These are phyloP conservation scores for Sechiopsis laciniata DNA, from an alignment of 306 rosid species.

Conservation along the genomic window DNA sequence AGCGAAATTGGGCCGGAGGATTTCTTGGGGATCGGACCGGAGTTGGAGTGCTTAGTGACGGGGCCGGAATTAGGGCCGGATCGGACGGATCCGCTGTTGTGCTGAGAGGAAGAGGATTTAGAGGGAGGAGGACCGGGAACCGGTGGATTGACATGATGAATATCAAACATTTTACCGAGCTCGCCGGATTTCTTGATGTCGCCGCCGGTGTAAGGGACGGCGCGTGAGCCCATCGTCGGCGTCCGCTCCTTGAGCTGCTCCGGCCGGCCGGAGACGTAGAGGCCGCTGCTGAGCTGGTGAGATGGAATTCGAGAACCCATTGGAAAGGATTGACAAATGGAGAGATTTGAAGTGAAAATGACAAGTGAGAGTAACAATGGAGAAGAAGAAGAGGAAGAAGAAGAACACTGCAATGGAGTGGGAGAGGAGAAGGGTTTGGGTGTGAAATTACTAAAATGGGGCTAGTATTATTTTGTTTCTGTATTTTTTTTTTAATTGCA, in stretches of 20 bases:
- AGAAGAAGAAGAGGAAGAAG: not conserved
- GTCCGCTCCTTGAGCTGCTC: constrained; percentile 68
- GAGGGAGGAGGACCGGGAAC: constrained; percentile 31
- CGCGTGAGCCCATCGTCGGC: constrained; percentile 81
- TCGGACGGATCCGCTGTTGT: constrained; percentile 60
- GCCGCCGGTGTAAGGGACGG: constrained; percentile 90
- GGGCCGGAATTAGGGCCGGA: constrained; percentile 81
- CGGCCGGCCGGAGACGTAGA: constrained; percentile 84
- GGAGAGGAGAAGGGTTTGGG: constrained; percentile 17
- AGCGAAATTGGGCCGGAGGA: constrained; percentile 61
- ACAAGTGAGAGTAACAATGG: not conserved
- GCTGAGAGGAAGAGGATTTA: constrained; percentile 68
- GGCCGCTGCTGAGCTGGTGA: constrained; percentile 88
- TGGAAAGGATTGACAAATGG: constrained; percentile 1
- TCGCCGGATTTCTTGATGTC: constrained; percentile 93
- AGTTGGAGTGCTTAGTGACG: constrained; percentile 37
- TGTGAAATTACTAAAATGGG: constrained; percentile 46
- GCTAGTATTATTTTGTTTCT: not conserved
- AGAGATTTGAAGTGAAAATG: constrained; percentile 21
- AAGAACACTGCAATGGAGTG: constrained; percentile 23
- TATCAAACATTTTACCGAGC: constrained; percentile 83
- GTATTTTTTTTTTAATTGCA: not conserved
- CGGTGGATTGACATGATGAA: too few relatives aligned
- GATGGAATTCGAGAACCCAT: constrained; percentile 84
- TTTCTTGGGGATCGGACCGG: constrained; percentile 49